Evolutionary conservation across 2,329 filamentous ascomycete genomes (phyloP).

Genomic region (Celoporthe dispersa): DNA sequence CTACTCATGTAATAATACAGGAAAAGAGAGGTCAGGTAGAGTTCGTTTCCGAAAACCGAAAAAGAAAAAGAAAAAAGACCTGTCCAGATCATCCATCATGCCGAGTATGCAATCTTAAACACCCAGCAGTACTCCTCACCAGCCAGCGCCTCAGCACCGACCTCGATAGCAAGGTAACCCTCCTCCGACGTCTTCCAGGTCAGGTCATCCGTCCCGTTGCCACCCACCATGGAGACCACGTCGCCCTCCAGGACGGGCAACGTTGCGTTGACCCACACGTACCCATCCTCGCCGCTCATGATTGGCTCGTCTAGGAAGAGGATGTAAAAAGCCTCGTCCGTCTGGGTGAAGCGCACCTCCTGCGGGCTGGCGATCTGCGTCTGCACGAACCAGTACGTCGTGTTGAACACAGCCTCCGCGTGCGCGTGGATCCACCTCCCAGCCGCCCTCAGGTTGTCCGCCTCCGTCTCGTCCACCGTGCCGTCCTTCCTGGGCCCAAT

Average conservation of each 20-base stretch:
- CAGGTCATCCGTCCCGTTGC: conserved; percentile 20
- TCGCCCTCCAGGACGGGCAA: conserved; percentile 50
- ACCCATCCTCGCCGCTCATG: conserved; percentile 34
- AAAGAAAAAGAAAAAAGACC: not conserved
- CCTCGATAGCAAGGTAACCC: conserved; percentile 36
- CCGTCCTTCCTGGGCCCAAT: conserved; percentile 61
- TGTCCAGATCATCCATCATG: not conserved
- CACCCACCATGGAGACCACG: conserved; percentile 48
- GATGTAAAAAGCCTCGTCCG: conserved; percentile 51
- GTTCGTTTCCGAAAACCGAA: too few species aligned
- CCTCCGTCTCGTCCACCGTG: conserved; percentile 54
- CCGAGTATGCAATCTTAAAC: conserved; percentile 45
- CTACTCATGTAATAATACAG: too few species aligned
- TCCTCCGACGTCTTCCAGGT: conserved; percentile 27
- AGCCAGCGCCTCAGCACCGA: conserved; percentile 37
- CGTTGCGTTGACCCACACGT: conserved; percentile 43
- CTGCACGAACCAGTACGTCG: conserved; percentile 56
- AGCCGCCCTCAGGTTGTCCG: conserved; percentile 51
- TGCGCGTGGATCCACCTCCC: conserved; percentile 59
- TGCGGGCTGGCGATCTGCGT: conserved; percentile 41
- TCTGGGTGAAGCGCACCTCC: conserved; percentile 51
- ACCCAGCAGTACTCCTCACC: conserved; percentile 47
- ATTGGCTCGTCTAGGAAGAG: conserved; percentile 43
- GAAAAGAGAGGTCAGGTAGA: not conserved
- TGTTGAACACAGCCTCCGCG: conserved; percentile 61